Evolutionary conservation across 1,284 basidiomycete genomes (phyloP), one percentile per base, ranked within the genome.

Genomic region (Heterobasidion parviporum): DNA sequence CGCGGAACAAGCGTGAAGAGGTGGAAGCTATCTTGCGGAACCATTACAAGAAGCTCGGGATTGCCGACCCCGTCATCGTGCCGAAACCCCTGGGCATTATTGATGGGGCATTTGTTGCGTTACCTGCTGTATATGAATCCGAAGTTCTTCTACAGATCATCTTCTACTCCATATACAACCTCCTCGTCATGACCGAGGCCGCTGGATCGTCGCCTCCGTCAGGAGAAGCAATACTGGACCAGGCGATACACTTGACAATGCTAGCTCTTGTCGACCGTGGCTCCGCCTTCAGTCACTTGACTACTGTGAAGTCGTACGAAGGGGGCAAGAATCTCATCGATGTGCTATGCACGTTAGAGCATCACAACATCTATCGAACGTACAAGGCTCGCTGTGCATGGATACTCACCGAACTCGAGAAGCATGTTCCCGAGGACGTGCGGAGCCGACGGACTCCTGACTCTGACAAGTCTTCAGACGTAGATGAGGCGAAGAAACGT

Each of bases 1-100:
- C 92, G 10, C 82, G 95, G 35, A 99, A 99, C 70, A 90, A 94
- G 67, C 83, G 94, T 47, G 93, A 98, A 65, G 92, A 95, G 66
- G 95, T 94, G n/a, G 93, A 96, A 63, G 81, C 80, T 36, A 80
- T 91, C 6, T 74, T 98, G 48, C 77, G 83, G 53, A 80, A 79
- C 54, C 78, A 91, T 50, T 66, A 83, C 75, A 86, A 85, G 74
- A 82, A 80, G 67, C 79, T 74, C 0, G 81, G 82, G 8, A 71
- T 79, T 26, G 64, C 72, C 12, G 84, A 90, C 53, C 85, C 89
- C 0, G 83, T 95, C 16, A 75, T 94, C 56, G 75, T 89, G 2
- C 94, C 94, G 0, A 81, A 78, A 56, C 77, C 81, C 1, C 77
- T 94, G 51, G 75, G 76, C 7, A 81, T 93, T 53, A 74, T 72